Evolutionary conservation across 805 yeast genomes (phyloP).

Genomic region (Monosporozyma servazzii): DNA sequence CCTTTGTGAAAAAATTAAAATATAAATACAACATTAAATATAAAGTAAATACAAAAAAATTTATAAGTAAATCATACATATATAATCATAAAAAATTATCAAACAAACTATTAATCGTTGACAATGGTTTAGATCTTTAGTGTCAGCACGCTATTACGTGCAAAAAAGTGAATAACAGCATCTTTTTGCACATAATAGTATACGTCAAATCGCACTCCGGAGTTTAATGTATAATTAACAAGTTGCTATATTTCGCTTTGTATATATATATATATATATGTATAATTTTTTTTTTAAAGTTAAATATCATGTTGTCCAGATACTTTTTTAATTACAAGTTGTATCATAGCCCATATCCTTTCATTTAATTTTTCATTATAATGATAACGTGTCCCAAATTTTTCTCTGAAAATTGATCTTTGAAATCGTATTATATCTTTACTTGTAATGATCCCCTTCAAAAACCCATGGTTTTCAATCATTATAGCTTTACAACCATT

Average conservation of each 20-base stretch:
- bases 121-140: no score
- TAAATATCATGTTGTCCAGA: neutral
- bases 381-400: conserved; percentile 21
- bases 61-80: no score
- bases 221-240: neutral
- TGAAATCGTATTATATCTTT: conserved; percentile 73
- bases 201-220: neutral
- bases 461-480: conserved; percentile 50
- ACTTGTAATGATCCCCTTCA: conserved; percentile 72
- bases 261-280: neutral
- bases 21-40: no score
- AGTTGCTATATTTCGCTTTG: neutral
- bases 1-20: no score
- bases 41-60: no score
- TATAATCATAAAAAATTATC: no score
- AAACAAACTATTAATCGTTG: no score
- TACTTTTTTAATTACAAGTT: conserved; percentile 11
- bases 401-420: conserved; percentile 24
- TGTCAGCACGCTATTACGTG: no score
- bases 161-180: no score
- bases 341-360: conserved; percentile 17
- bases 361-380: conserved; percentile 19
- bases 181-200: no score
- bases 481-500: conserved; percentile 72
- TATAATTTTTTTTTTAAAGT: neutral